phyloP scores from a whole-genome alignment of 2,329 filamentous ascomycete genomes.

The Aspergillus tubingensis region DNA sequence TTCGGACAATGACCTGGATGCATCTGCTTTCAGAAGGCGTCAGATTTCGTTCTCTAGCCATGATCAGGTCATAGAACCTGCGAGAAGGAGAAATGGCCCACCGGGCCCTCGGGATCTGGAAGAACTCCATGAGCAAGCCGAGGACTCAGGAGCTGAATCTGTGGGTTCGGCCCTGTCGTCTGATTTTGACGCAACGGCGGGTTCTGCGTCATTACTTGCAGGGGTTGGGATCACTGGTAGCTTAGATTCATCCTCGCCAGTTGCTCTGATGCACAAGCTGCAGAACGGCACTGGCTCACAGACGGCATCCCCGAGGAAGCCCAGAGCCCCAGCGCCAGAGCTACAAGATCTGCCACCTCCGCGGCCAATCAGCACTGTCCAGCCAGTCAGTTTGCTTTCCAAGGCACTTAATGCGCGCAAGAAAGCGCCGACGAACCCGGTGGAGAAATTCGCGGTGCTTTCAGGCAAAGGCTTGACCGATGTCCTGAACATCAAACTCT shows the following conservation, averaged over 20 bases:
- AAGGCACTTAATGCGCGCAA: conserved; percentile 60
- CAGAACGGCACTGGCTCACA: conserved; percentile 37
- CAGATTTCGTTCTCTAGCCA: conserved; percentile 51
- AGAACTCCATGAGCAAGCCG: conserved; percentile 43
- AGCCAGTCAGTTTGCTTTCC: conserved; percentile 59
- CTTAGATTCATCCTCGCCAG: conserved; percentile 54
- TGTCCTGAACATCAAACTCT: conserved; percentile 65
- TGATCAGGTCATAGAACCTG: conserved; percentile 39
- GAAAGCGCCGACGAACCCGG: conserved; percentile 59
- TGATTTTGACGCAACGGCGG: conserved; percentile 57
- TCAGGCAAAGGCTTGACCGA: conserved; percentile 63
- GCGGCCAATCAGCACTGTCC: conserved; percentile 61
- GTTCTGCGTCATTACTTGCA: conserved; percentile 60
- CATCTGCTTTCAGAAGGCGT: conserved; percentile 55
- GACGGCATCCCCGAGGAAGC: conserved; percentile 55
- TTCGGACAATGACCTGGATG: conserved; percentile 63
- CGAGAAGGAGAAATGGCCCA: conserved; percentile 29
- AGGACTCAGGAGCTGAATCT: conserved; percentile 52
- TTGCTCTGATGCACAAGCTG: conserved; percentile 46
- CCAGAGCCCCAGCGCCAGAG: conserved; percentile 47
- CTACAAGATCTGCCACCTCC: conserved; percentile 62
- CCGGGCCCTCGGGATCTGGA: conserved; percentile 32
- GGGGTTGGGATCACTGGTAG: conserved; percentile 48
- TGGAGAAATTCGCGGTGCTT: conserved; percentile 61
- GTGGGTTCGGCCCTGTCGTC: conserved; percentile 53